phyloP scores from a whole-genome alignment of 2,329 filamentous ascomycete genomes.

The Epichloe gansuensis region DNA sequence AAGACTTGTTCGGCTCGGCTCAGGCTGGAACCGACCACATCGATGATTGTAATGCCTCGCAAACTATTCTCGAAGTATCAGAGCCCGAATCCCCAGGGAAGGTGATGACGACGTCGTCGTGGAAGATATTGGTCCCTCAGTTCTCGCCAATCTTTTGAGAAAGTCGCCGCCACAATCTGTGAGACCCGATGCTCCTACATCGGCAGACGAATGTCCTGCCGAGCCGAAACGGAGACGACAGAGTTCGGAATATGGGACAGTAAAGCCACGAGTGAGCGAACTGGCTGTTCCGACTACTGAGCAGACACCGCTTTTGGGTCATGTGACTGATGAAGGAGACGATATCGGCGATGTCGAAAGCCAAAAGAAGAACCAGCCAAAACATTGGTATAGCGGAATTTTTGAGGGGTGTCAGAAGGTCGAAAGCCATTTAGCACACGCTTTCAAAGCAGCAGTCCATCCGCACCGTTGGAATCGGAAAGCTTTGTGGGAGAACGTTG shows the following conservation, averaged over 20 bases:
- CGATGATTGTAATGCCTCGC: constrained; percentile 22
- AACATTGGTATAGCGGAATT: constrained; percentile 23
- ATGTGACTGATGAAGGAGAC: constrained; percentile 19
- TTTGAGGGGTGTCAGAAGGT: constrained; percentile 20
- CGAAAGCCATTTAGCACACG: constrained; percentile 19
- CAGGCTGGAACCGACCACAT: constrained; percentile 10
- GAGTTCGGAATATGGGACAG: constrained; percentile 1
- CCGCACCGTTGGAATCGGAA: constrained; percentile 63
- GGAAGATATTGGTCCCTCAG: constrained; percentile 23
- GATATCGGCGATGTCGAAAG: constrained; percentile 35
- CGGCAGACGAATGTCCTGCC: not conserved
- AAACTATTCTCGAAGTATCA: constrained; percentile 49
- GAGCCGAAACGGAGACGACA: constrained; percentile 2
- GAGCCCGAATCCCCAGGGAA: constrained; percentile 27
- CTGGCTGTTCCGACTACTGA: constrained; percentile 22
- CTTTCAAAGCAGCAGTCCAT: constrained; percentile 31
- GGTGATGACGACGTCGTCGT: constrained; percentile 7
- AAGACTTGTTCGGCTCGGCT: constrained; percentile 16
- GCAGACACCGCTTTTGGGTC: constrained; percentile 34
- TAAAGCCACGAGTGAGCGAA: constrained; percentile 6
- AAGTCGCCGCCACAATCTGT: constrained; percentile 32
- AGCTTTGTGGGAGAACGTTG: constrained; percentile 48
- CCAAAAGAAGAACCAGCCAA: constrained; percentile 28
- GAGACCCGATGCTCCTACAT: constrained; percentile 6
- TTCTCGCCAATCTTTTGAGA: constrained; percentile 38